Conservation (phyloP, 805 yeast species). For the Teunomyces atbi region DNA sequence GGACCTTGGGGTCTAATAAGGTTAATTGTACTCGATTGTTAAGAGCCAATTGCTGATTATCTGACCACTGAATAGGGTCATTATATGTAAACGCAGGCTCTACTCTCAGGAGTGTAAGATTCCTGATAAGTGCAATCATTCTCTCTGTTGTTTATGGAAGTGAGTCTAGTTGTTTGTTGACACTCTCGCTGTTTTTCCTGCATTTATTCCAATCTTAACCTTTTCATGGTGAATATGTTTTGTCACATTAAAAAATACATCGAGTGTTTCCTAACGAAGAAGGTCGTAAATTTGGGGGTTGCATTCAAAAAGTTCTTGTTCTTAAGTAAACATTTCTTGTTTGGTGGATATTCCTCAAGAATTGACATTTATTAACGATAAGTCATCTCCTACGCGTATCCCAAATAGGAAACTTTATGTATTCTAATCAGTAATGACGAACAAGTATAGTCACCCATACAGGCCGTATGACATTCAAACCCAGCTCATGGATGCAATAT, state of each 20-base stretch:
- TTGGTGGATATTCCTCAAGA: too few relatives aligned
- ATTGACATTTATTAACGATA: neutral
- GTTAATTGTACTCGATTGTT: constrained; percentile 33
- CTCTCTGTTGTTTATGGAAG: neutral
- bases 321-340: too few relatives aligned
- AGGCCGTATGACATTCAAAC: constrained; percentile 76
- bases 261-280: neutral
- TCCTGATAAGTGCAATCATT: constrained; percentile 4
- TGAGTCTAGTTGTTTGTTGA: neutral
- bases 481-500: constrained; percentile 74
- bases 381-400: constrained; percentile 3
- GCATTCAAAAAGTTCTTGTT: too few relatives aligned
- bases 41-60: constrained; percentile 35
- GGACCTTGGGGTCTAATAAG: constrained; percentile 38
- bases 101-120: constrained; percentile 7
- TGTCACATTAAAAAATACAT: neutral
- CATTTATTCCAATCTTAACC: neutral
- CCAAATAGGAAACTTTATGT: constrained; percentile 3
- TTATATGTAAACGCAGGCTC: constrained; percentile 5
- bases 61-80: constrained; percentile 36
- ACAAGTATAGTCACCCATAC: constrained; percentile 69
- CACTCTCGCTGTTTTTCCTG: neutral
- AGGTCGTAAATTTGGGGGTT: too few relatives aligned
- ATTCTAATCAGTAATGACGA: neutral
- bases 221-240: neutral